A percentile compares a stretch with the other conserved stretches of the same genome.
Evolutionary conservation across 768 basidiomycete genomes (phyloP).

Genomic region (Cubamyces sp.): DNA sequence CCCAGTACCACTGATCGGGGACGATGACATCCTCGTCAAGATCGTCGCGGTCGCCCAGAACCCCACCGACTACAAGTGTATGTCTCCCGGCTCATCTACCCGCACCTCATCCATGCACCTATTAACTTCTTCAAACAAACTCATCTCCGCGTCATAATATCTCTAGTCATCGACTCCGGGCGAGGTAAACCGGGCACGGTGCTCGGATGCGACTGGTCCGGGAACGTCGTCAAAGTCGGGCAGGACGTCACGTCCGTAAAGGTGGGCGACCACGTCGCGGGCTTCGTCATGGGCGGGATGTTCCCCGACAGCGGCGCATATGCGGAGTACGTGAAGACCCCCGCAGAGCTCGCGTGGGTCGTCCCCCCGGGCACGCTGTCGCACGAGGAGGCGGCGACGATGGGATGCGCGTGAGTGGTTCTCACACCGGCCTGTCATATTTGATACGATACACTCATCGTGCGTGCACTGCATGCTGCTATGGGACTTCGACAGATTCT

Average conservation of each 20-base stretch:
- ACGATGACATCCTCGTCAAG: slow-evolving; percentile 34
- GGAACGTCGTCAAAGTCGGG: slow-evolving; percentile 19
- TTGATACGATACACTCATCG: too few relatives aligned
- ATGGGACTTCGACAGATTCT: slow-evolving; percentile 20
- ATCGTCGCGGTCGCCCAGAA: slow-evolving; percentile 31
- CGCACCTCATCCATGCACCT: not conserved
- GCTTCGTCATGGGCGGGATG: slow-evolving; percentile 32
- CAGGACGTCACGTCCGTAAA: slow-evolving; percentile 17
- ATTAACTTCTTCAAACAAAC: not conserved
- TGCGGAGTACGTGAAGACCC: slow-evolving; percentile 33
- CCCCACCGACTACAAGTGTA: slow-evolving; percentile 34
- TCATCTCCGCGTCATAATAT: not conserved
- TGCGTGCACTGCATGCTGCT: not conserved
- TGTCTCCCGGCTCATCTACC: not conserved
- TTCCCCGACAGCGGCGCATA: slow-evolving; percentile 33
- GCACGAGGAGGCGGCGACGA: slow-evolving; percentile 28
- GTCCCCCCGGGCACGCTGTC: slow-evolving; percentile 26
- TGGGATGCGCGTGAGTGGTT: slow-evolving; percentile 18
- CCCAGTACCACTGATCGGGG: slow-evolving; percentile 29
- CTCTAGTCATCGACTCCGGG: not conserved
- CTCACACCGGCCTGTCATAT: too few relatives aligned
- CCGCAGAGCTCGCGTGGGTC: slow-evolving; percentile 31
- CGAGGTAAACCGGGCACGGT: slow-evolving; percentile 3
- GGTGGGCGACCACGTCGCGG: slow-evolving; percentile 35
- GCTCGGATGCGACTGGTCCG: slow-evolving; percentile 20